Evolutionary conservation across 2,329 filamentous ascomycete genomes (phyloP), one percentile per base, ranked within the genome.

Genomic region (Pseudogymnoascus destructans): DNA sequence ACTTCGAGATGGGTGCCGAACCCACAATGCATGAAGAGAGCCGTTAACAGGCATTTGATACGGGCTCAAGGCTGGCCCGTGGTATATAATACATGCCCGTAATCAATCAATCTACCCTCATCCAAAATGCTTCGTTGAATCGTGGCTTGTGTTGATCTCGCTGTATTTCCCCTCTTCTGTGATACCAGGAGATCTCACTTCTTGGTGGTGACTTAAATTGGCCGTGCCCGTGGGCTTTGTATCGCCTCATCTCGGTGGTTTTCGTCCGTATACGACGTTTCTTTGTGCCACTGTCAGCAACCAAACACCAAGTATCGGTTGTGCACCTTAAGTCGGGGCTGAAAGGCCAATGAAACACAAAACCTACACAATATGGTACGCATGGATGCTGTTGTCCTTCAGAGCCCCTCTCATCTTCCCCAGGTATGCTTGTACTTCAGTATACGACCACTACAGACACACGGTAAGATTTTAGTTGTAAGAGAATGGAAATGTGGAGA

Each of bases 331-430:
- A 19, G 2, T 5, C 8, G 9, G 23, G 11, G n/a, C 17, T 17
- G 6, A 5, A 30, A 13, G 10, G 30, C 5, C 8, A 21, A 35
- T 23, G 3, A 40, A 40, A 40, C 10, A 21, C 9, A 40, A 32
- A 23, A 57, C 55, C 52, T 36, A 63, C 63, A 63, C 61, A 10
- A 61, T 59, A 57, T 59, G 62, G 55, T 64, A 65, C 27, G 62
- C 59, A 57, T 65, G 63, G 61, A 57, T 61, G 7, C 32, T 62
- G 54, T 30, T 27, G 54, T 64, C 58, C 10, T 33, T 55, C 17
- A 60, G 42, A 33, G 61, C 61, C 35, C 38, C 58, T 54, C 63
- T 59, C 23, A 64, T 57, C 25, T 62, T 38, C 54, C 59, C 55
- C 6, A 64, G 56, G 46, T 59, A 30, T 17, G 57, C 57, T n/a